These are phyloP conservation scores for Globisporangium orthogonon DNA, from an alignment of 352 stramenopile genomes.

Conservation along the genomic window DNA sequence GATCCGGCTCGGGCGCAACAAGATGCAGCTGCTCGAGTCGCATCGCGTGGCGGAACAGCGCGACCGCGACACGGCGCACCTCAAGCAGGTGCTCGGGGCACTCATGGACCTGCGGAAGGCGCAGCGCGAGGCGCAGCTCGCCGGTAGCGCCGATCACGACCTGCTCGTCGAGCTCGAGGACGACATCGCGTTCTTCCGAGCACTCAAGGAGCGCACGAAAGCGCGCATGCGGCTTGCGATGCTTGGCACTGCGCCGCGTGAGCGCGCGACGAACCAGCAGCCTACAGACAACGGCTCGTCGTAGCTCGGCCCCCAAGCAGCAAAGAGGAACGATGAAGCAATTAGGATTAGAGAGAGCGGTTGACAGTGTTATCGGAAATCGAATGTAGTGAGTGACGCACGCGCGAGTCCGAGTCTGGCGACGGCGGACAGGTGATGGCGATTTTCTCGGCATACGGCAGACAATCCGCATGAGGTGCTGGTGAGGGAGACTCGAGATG, in stretches of 20 bases:
- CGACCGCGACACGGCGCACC: constrained; percentile 55
- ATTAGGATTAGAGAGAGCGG: neutral
- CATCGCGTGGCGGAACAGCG: constrained; percentile 45
- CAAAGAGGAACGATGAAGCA: neutral
- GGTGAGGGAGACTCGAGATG: no score
- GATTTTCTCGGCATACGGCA: neutral
- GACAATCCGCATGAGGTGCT: neutral
- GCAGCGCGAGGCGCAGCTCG: constrained; percentile 42
- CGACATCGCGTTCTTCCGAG: constrained; percentile 69
- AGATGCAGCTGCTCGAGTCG: constrained; percentile 60
- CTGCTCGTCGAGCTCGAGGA: constrained; percentile 53
- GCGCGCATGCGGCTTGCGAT: constrained; percentile 59
- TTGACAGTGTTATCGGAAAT: neutral
- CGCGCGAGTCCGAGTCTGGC: no score
- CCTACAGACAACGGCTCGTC: neutral
- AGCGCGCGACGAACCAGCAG: neutral
- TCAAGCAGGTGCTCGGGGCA: constrained; percentile 53
- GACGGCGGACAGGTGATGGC: no score
- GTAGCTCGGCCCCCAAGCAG: neutral
- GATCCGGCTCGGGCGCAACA: constrained; percentile 58
- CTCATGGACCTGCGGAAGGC: constrained; percentile 41
- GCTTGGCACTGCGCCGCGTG: constrained; percentile 12
- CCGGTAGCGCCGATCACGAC: constrained; percentile 40
- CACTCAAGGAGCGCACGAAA: constrained; percentile 63
- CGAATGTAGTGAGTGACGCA: neutral